Conservation (phyloP, 2,329 filamentous ascomycete species). For the Fusarium ambrosium region DNA sequence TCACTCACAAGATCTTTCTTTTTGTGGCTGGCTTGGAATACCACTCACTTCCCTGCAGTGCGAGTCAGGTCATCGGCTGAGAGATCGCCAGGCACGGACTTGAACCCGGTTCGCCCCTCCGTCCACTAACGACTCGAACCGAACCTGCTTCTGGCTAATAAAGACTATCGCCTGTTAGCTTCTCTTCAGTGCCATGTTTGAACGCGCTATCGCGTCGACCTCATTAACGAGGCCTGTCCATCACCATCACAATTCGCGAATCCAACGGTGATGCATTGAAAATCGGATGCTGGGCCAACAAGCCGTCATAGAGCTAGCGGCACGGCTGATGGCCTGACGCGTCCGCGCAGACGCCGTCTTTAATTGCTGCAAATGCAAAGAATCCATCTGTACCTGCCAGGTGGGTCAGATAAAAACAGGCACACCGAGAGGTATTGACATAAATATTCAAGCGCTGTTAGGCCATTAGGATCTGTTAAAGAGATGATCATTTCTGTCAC, state of each 20-base stretch:
- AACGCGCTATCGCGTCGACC: neutral
- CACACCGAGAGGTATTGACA: no score
- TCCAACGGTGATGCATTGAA: neutral
- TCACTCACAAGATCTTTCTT: slow-evolving; percentile 1
- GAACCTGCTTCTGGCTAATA: slow-evolving; percentile 39
- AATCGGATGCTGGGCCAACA: neutral
- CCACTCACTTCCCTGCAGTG: slow-evolving; percentile 4
- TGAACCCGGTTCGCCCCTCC: slow-evolving; percentile 25
- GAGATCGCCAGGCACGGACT: slow-evolving; percentile 47
- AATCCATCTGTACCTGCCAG: neutral
- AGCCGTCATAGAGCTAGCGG: neutral
- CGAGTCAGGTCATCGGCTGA: slow-evolving; percentile 43
- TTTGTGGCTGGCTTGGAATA: slow-evolving; percentile 7
- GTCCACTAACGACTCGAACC: slow-evolving; percentile 18
- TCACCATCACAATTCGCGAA: neutral
- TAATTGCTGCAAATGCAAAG: neutral
- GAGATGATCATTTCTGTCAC: no score
- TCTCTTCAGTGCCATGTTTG: neutral
- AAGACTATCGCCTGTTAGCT: slow-evolving; percentile 26
- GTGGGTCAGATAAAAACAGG: no score
- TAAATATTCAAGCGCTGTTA: no score
- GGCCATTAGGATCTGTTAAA: no score
- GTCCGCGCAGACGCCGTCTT: neutral
- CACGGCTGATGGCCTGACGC: neutral
- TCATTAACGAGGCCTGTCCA: neutral